Conservation (phyloP, 1,284 basidiomycete genomes). For the Neonothopanus nambi region DNA sequence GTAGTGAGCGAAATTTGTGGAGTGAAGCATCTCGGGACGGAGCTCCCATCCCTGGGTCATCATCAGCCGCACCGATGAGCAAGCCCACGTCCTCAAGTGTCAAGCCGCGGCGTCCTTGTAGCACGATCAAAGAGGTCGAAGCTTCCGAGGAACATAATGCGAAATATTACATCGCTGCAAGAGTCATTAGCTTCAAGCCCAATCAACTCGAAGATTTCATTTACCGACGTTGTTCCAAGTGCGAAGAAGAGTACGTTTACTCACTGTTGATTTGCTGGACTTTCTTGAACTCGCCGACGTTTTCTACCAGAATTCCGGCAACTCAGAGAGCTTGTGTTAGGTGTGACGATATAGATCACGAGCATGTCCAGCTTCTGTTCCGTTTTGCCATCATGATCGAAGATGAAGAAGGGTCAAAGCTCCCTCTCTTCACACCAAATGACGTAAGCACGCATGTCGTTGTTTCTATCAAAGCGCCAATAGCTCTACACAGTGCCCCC, state of each 20-base stretch:
- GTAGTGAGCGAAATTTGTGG: too few species aligned
- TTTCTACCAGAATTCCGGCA: constrained; percentile 40
- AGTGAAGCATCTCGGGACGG: too few species aligned
- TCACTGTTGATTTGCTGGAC: too few species aligned
- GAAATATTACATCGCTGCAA: constrained; percentile 48
- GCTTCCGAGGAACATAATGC: constrained; percentile 33
- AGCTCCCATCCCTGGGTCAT: neutral
- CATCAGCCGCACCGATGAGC: neutral
- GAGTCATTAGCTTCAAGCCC: constrained; percentile 58
- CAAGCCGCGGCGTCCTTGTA: constrained; percentile 20
- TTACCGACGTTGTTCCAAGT: constrained; percentile 50
- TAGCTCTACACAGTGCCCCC: constrained; percentile 35
- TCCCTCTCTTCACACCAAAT: constrained; percentile 46
- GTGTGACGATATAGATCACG: constrained; percentile 53
- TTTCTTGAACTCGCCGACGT: constrained; percentile 1
- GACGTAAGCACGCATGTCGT: constrained; percentile 27
- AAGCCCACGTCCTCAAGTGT: constrained; percentile 15
- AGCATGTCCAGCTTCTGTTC: constrained; percentile 47
- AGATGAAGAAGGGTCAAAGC: constrained; percentile 43
- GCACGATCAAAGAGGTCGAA: constrained; percentile 41
- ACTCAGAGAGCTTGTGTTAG: constrained; percentile 43
- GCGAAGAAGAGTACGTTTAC: constrained; percentile 46
- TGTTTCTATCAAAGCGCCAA: constrained; percentile 3
- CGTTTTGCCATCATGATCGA: constrained; percentile 49
- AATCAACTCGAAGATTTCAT: constrained; percentile 47